Evolutionary conservation across 805 yeast species (phyloP).

Genomic region (Candida morakotiae): DNA sequence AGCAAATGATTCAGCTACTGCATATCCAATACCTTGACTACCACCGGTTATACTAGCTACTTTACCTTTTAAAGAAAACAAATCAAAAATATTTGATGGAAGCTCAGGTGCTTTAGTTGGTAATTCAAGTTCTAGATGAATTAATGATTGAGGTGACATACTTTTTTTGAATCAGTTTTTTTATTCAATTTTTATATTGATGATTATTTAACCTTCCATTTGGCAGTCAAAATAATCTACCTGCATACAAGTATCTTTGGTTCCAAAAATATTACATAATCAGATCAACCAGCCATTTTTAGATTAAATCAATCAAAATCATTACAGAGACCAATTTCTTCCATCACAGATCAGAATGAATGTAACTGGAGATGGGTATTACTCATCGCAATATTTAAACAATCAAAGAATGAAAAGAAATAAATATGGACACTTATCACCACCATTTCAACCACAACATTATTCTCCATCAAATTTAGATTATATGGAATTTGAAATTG

Average conservation of each 20-base stretch:
- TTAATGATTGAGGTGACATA: no score
- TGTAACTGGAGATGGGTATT: conserved; percentile 40
- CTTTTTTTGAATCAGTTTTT: no score
- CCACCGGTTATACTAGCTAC: conserved; percentile 34
- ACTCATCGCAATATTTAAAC: conserved; percentile 32
- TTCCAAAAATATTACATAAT: conserved; percentile 1
- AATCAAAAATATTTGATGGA: conserved; percentile 40
- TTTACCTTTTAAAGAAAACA: conserved; percentile 27
- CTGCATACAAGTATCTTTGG: not conserved
- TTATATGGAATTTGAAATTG: not conserved
- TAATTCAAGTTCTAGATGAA: conserved; percentile 14
- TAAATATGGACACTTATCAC: conserved; percentile 1
- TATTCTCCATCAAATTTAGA: conserved; percentile 1
- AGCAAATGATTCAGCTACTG: conserved; percentile 30
- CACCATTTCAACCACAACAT: conserved; percentile 1
- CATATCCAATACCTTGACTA: conserved; percentile 34
- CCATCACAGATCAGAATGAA: conserved; percentile 19
- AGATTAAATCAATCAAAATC: not conserved
- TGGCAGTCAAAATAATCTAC: not conserved
- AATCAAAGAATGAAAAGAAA: conserved; percentile 8
- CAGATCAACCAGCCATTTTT: conserved; percentile 6
- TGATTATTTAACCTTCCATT: no score
- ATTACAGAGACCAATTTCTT: not conserved
- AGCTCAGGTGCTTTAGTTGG: conserved; percentile 54
- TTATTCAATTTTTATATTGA: no score